phyloP scores from a whole-genome alignment of 768 basidiomycete species.

The Xerocomellus chrysenteron region DNA sequence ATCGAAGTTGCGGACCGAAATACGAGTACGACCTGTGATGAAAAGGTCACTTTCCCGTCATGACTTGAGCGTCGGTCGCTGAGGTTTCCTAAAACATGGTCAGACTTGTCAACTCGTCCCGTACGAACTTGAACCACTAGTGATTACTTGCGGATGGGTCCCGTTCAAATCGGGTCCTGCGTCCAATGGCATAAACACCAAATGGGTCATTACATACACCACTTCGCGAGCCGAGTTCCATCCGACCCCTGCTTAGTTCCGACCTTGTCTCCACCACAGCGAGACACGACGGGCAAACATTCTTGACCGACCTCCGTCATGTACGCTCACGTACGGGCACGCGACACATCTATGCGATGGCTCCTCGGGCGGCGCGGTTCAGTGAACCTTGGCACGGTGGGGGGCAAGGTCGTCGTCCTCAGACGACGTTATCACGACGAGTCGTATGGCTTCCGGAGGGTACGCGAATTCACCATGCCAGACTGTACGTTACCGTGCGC shows the following conservation, averaged over 20 bases:
- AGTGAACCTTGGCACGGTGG: background rate
- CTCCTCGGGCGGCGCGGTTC: slow-evolving; percentile 9
- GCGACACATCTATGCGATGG: slow-evolving; percentile 9
- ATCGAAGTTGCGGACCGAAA: background rate
- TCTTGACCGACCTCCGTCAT: slow-evolving; percentile 3
- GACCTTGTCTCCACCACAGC: background rate
- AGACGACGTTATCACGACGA: slow-evolving; percentile 65
- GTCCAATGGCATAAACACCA: no score
- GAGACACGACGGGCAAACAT: background rate
- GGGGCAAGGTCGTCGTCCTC: slow-evolving; percentile 22
- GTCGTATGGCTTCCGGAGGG: slow-evolving; percentile 74
- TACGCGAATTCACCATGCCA: slow-evolving; percentile 59
- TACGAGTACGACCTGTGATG: no score
- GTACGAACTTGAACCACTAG: no score
- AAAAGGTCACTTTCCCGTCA: background rate
- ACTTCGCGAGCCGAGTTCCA: slow-evolving; percentile 14
- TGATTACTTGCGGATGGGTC: no score
- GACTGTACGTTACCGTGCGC: slow-evolving; percentile 55
- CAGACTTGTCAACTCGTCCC: no score
- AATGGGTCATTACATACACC: background rate
- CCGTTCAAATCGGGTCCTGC: no score
- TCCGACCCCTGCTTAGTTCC: slow-evolving; percentile 1
- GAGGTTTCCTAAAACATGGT: no score
- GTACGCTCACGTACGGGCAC: slow-evolving; percentile 16
- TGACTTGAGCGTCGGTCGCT: background rate